These are phyloP conservation scores for Globisporangium echinulatum DNA, from an alignment of 352 stramenopile genomes.

Conservation along the genomic window DNA sequence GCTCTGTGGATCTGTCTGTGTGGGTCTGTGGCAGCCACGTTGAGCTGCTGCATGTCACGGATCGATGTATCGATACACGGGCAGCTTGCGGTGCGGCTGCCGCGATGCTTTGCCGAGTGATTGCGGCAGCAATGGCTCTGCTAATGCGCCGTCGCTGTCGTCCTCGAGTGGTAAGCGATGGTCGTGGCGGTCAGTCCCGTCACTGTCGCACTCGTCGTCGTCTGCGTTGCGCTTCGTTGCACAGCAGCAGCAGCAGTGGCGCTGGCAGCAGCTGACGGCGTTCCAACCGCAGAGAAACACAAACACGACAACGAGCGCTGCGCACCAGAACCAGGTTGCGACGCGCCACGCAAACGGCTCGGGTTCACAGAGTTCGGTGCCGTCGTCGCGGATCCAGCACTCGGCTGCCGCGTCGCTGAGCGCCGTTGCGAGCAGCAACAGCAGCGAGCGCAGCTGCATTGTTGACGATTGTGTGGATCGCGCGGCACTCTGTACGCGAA, in stretches of 20 bases:
- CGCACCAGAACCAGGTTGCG: conserved; percentile 71
- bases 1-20: too few species aligned
- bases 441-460: neutral
- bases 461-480: neutral
- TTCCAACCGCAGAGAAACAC: conserved; percentile 30
- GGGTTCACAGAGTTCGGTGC: conserved; percentile 43
- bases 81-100: conserved; percentile 5
- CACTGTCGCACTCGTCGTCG: too few species aligned
- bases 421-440: neutral
- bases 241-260: neutral
- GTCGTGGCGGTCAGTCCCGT: too few species aligned
- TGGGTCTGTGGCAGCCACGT: too few species aligned
- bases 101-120: neutral
- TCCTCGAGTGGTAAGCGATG: neutral
- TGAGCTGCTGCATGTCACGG: neutral
- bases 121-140: conserved; percentile 13
- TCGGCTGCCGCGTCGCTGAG: conserved; percentile 18
- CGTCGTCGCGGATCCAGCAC: conserved; percentile 54
- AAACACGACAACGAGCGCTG: conserved; percentile 33
- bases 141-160: neutral
- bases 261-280: conserved; percentile 16
- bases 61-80: conserved; percentile 44
- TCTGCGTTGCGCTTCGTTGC: conserved; percentile 7
- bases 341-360: conserved; percentile 39
- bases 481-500: too few species aligned